phyloP scores from a whole-genome alignment of 192 early-diverging fungal species.

The Spinellus fusiger region DNA sequence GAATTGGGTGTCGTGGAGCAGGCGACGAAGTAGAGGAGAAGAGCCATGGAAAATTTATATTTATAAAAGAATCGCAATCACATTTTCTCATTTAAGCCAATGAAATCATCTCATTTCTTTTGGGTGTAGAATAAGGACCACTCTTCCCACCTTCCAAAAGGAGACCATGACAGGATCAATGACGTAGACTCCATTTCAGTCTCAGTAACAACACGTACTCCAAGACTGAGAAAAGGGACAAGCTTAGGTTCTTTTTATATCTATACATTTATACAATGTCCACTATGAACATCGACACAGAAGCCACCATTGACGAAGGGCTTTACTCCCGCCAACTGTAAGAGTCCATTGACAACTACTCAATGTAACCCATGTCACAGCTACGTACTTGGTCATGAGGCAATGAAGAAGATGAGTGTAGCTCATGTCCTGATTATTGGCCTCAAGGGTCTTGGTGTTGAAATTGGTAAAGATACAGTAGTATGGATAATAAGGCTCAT shows the following conservation, averaged over 20 bases:
- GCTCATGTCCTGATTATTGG: slow-evolving; percentile 97
- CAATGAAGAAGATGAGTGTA: slow-evolving; percentile 96
- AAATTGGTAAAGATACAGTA: slow-evolving; percentile 72
- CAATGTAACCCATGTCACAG: no score
- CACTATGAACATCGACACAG: slow-evolving; percentile 34
- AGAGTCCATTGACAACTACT: slow-evolving; percentile 26
- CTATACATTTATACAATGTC: slow-evolving; percentile 5
- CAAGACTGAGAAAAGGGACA: background rate
- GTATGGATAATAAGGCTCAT: background rate
- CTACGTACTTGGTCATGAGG: slow-evolving; percentile 87
- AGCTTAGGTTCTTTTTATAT: background rate
- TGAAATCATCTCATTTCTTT: no score
- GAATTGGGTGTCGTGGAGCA: no score
- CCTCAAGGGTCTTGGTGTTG: slow-evolving; percentile 92
- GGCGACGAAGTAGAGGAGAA: no score
- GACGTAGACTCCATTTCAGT: background rate
- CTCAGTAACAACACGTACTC: background rate
- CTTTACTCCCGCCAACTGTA: slow-evolving; percentile 99
- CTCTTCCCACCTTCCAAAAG: no score
- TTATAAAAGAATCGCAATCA: no score
- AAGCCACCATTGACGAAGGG: slow-evolving; percentile 84
- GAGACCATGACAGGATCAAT: background rate
- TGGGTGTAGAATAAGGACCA: no score
- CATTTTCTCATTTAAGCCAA: no score
- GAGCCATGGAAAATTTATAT: no score